A percentile compares a stretch with the other conserved stretches of the same genome.
Evolutionary conservation across 106 monocot genomes (phyloP).

Genomic region (Posidonia australis): DNA sequence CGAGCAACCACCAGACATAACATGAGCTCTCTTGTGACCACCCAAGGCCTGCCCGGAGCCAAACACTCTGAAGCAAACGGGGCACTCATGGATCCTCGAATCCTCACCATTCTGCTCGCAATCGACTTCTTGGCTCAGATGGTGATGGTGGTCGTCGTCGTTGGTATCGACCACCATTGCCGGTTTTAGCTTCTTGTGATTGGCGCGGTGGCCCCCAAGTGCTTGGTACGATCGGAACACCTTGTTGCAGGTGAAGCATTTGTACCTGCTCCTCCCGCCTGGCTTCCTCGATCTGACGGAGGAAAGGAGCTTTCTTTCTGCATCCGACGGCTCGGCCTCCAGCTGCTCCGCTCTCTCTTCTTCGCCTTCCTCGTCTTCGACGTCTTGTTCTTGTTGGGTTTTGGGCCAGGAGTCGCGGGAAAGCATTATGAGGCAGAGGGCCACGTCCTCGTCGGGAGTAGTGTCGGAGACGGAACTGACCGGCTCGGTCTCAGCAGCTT

Average conservation of each 20-base stretch:
- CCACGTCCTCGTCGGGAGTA: constrained; percentile 49
- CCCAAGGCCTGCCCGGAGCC: constrained; percentile 63
- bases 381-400: background rate
- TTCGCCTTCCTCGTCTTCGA: background rate
- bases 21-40: constrained; percentile 52
- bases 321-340: background rate
- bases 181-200: constrained; percentile 21
- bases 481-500: constrained; percentile 20
- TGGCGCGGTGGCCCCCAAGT: constrained; percentile 24
- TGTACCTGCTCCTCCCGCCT: constrained; percentile 24
- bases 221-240: constrained; percentile 45
- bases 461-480: constrained; percentile 47
- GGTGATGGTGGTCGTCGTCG: background rate
- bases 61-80: constrained; percentile 43
- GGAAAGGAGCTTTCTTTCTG: background rate
- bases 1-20: background rate
- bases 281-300: background rate
- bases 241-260: constrained; percentile 56
- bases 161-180: background rate
- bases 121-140: constrained; percentile 6
- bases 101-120: background rate
- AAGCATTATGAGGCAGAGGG: constrained; percentile 60
- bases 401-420: constrained; percentile 50
- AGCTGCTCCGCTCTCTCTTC: background rate
- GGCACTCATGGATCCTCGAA: constrained; percentile 35